phyloP scores from a whole-genome alignment of 768 basidiomycete genomes.

The Leccinum incarnatum region DNA sequence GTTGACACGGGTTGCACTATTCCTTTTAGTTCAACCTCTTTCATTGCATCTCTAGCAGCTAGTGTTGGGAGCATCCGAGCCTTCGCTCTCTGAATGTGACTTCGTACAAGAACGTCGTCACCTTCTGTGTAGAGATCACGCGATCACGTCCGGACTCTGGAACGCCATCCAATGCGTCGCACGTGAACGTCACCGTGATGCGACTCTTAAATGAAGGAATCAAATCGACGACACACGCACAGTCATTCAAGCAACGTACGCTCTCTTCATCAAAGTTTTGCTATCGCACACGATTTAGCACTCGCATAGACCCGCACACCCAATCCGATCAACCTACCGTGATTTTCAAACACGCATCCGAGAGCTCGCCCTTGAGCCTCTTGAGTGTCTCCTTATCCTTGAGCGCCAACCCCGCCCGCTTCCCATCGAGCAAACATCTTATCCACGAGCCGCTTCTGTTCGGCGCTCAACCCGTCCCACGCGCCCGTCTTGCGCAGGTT shows the following conservation, averaged over 20 bases:
- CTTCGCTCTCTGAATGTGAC: too few relatives aligned
- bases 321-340: slow-evolving; percentile 14
- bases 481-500: slow-evolving; percentile 60
- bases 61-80: too few relatives aligned
- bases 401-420: slow-evolving; percentile 70
- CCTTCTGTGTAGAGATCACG: too few relatives aligned
- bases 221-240: not conserved
- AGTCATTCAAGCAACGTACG: slow-evolving; percentile 35
- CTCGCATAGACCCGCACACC: not conserved
- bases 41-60: too few relatives aligned
- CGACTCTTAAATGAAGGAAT: slow-evolving; percentile 43
- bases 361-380: slow-evolving; percentile 69
- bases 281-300: not conserved
- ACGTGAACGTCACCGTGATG: slow-evolving; percentile 51
- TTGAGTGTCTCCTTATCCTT: slow-evolving; percentile 56
- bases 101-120: too few relatives aligned
- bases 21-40: too few relatives aligned
- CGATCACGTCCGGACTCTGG: slow-evolving; percentile 36
- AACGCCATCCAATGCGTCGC: slow-evolving; percentile 75
- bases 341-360: slow-evolving; percentile 70
- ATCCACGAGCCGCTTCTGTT: slow-evolving; percentile 72
- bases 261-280: slow-evolving; percentile 87
- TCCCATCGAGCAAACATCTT: slow-evolving; percentile 76
- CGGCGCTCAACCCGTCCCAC: slow-evolving; percentile 58
- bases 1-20: too few relatives aligned